Conservation (phyloP, 1,284 basidiomycete species). For the Meira miltonrushii region DNA sequence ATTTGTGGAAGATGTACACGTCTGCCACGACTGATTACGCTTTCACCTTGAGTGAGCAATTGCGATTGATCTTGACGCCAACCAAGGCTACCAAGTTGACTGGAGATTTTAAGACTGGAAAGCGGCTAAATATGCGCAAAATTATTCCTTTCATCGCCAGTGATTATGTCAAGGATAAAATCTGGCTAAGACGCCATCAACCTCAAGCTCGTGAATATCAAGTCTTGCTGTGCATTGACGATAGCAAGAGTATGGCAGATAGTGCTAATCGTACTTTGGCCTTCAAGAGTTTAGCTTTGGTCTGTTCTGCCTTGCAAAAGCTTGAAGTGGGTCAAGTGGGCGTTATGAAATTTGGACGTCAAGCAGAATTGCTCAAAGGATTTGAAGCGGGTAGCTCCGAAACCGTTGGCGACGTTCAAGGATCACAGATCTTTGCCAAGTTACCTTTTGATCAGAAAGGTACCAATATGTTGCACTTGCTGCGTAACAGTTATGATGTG, state of each 20-base stretch:
- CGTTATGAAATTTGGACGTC: conserved; percentile 83
- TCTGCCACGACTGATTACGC: conserved; percentile 85
- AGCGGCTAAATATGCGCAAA: conserved; percentile 98
- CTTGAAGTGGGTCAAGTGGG: conserved; percentile 92
- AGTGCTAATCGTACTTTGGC: conserved; percentile 72
- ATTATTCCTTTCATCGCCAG: conserved; percentile 97
- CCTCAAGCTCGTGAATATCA: conserved; percentile 95
- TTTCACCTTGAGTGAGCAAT: conserved; percentile 72
- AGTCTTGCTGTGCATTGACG: conserved; percentile 87
- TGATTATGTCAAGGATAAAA: conserved; percentile 99
- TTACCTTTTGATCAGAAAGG: conserved; percentile 87
- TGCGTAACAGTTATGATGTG: conserved; percentile 75
- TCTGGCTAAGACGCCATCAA: conserved; percentile 91
- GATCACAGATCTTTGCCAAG: conserved; percentile 71
- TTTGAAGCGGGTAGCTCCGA: conserved; percentile 55
- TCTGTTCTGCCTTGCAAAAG: conserved; percentile 80
- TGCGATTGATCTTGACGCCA: conserved; percentile 91
- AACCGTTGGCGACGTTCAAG: conserved; percentile 25
- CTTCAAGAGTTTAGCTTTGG: conserved; percentile 86
- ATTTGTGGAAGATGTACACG: conserved; percentile 84
- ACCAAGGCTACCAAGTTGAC: conserved; percentile 88
- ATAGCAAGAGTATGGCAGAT: conserved; percentile 94
- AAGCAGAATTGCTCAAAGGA: conserved; percentile 79
- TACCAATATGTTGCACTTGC: conserved; percentile 79
- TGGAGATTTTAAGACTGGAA: conserved; percentile 96